Base-by-base conservation (phyloP, 2,329 filamentous ascomycete species). In the Pseudocercospora fijiensis region DNA sequence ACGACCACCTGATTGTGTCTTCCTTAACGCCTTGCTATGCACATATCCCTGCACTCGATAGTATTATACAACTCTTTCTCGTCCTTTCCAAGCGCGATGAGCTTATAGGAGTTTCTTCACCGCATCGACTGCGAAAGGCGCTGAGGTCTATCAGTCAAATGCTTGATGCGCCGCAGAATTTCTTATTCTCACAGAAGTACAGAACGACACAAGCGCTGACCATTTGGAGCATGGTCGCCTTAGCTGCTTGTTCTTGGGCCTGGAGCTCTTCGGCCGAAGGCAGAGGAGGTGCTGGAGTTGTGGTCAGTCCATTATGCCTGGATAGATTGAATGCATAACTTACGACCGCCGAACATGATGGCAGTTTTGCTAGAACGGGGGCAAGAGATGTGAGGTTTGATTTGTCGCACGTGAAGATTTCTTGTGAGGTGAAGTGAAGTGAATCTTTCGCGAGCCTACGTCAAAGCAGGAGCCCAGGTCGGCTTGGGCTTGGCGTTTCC, bases 201-300 rank as follows among this genome's bases (percentile, higher is more conserved):
- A 95, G 83, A 57, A 90, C 77, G 43, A 88, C 81, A 67, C 87
- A 88, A 16, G 86, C 86, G 43, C 85, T 83, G 61, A 88, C 75
- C 66, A 89, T 89, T 72, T 83, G 84, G 80, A 90, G 87, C 70
- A 94, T 81, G 57, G 88, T 89, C 70, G 83, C 82, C 73, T 80
- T 81, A 57, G 90, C 90, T 76, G 89, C 85, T 65, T 82, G 81
- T 82, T 93, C 90, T 76, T 88, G 84, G 58, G 72, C 66, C 74
- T 83, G 84, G 76, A 93, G 84, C 84, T 93, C 89, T 77, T 88
- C 87, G 64, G 85, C 81, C 64, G 86, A 86, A 72, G 87, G 84
- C 76, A 87, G 87, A 76, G 89, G 88, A 79, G 90, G 86, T 81
- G 86, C 86, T 89, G 74, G 70, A 27, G 22, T 58, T 16, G 10